Conservation (phyloP, 768 basidiomycete genomes). For the Stropharia rugosoannulata region DNA sequence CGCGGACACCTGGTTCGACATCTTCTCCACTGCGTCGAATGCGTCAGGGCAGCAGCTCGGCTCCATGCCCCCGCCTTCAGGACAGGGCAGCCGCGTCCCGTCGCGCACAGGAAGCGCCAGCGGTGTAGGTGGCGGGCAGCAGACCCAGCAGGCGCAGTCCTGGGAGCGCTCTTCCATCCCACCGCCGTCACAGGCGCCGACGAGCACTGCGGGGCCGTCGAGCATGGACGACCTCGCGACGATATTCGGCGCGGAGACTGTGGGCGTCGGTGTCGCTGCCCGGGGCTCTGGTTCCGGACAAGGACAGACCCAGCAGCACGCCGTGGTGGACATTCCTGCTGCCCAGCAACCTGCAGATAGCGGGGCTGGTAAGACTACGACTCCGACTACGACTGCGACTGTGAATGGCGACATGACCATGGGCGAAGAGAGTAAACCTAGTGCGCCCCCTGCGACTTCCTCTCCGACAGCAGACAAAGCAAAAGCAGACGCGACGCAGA, state of each 20-base stretch:
- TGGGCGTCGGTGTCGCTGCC: not conserved
- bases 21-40: slow-evolving; percentile 6
- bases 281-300: not conserved
- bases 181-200: not conserved
- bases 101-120: not conserved
- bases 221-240: slow-evolving; percentile 5
- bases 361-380: not conserved
- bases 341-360: not conserved
- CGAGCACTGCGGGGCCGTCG: not conserved
- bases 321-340: not conserved
- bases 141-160: not conserved
- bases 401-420: no score
- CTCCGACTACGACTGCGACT: not conserved
- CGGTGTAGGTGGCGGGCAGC: not conserved
- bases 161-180: not conserved
- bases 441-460: not conserved
- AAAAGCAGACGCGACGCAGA: not conserved
- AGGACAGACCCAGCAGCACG: not conserved
- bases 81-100: not conserved
- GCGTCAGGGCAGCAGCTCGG: not conserved
- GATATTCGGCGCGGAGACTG: slow-evolving; percentile 4
- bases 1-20: slow-evolving; percentile 15
- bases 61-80: not conserved
- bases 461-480: not conserved
- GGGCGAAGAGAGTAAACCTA: no score